Percentiles rank a stretch among this genome's conserved stretches.
Evolutionary conservation across 2,329 filamentous ascomycete species (phyloP).

Genomic region (Alternaria brassicicola): DNA sequence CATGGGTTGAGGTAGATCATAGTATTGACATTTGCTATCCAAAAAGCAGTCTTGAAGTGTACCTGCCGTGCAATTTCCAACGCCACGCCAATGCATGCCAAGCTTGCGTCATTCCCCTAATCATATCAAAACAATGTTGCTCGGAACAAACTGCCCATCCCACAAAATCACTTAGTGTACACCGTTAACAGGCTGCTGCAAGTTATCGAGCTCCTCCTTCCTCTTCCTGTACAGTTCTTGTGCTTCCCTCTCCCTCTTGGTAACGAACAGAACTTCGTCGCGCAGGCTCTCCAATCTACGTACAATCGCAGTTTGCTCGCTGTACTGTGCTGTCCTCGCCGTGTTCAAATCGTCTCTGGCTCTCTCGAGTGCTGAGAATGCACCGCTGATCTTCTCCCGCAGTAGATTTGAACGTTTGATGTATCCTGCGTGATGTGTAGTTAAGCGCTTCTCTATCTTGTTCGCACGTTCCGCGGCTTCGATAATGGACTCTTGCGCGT

Average conservation of each 20-base stretch:
- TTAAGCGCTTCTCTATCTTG: slow-evolving; percentile 93
- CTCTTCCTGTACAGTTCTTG: slow-evolving; percentile 81
- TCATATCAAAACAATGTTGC: not conserved
- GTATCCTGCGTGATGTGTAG: slow-evolving; percentile 86
- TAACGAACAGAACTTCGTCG: slow-evolving; percentile 83
- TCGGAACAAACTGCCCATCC: not conserved
- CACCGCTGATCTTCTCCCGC: slow-evolving; percentile 77
- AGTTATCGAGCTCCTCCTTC: slow-evolving; percentile 75
- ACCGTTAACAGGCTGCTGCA: slow-evolving; percentile 54
- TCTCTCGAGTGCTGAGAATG: slow-evolving; percentile 74
- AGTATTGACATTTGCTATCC: not conserved
- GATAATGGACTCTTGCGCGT: slow-evolving; percentile 74
- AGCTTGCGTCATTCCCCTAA: not conserved
- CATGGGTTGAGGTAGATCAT: not conserved
- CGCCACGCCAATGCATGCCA: slow-evolving; percentile 16
- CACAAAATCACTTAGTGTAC: slow-evolving; percentile 33
- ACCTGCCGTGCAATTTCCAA: slow-evolving; percentile 10
- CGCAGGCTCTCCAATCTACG: slow-evolving; percentile 75
- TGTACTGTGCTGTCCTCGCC: slow-evolving; percentile 76
- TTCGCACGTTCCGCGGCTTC: slow-evolving; percentile 78
- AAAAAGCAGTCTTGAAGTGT: slow-evolving; percentile 1
- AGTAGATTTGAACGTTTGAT: slow-evolving; percentile 83
- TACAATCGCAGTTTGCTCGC: slow-evolving; percentile 77
- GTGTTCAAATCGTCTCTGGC: slow-evolving; percentile 73
- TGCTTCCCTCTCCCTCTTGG: slow-evolving; percentile 82